Conservation (phyloP, 345 rosid species). For the Hibiscus mutabilis region DNA sequence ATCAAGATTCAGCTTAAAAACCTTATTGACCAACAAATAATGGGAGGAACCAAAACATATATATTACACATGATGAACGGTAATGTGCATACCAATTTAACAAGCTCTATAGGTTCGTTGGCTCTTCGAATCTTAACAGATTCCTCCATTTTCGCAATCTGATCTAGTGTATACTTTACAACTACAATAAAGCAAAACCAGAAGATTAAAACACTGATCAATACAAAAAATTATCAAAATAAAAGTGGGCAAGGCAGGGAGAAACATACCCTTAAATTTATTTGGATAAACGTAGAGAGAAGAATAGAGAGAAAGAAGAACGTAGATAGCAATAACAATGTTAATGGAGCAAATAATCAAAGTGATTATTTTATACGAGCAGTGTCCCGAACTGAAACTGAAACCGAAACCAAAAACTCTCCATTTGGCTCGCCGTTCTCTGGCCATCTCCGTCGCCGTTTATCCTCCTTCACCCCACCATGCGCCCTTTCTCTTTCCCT, state of each 20-base stretch:
- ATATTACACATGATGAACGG: neutral
- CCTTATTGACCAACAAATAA: neutral
- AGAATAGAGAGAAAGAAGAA: slow-evolving; percentile 71
- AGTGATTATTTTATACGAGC: slow-evolving; percentile 67
- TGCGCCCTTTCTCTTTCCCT: slow-evolving; percentile 6
- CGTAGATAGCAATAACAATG: slow-evolving; percentile 84
- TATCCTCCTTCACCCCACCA: neutral
- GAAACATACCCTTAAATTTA: slow-evolving; percentile 30
- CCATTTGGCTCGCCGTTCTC: neutral
- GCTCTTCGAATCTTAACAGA: slow-evolving; percentile 76
- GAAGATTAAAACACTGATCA: neutral
- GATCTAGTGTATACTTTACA: slow-evolving; percentile 65
- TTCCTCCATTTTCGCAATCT: slow-evolving; percentile 86
- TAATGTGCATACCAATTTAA: slow-evolving; percentile 43
- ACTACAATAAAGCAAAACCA: slow-evolving; percentile 29
- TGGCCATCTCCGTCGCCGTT: slow-evolving; percentile 1
- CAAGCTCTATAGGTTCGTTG: slow-evolving; percentile 49
- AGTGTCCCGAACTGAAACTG: slow-evolving; percentile 30
- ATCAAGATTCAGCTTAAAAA: slow-evolving; percentile 5
- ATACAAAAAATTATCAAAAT: neutral
- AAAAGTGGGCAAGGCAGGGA: neutral
- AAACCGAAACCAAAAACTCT: neutral
- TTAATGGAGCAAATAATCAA: slow-evolving; percentile 74
- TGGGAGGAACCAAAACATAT: neutral
- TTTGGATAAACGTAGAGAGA: slow-evolving; percentile 65